Percentiles rank a stretch among this genome's conserved stretches.
Evolutionary conservation across 331 rosid genomes (phyloP).

Genomic region (Arachis monticola): DNA sequence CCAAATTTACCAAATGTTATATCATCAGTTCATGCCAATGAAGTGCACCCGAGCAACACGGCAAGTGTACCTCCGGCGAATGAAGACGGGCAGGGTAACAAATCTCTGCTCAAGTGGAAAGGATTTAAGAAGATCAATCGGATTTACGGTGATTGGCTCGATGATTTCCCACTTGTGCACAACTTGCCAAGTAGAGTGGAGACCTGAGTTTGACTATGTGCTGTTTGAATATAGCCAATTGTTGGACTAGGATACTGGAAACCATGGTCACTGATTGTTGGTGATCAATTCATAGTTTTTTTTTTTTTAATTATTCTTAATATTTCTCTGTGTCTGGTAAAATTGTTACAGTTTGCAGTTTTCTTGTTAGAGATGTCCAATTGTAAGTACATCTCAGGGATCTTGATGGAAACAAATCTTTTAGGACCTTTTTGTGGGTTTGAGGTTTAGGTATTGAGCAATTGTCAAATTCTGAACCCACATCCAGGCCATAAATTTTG

Average conservation of each 20-base stretch:
- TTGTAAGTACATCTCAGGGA: neutral
- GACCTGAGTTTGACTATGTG: constrained; percentile 42
- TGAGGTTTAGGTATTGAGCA: neutral
- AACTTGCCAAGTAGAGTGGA: constrained; percentile 57
- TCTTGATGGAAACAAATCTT: constrained; percentile 25
- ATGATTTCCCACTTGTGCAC: constrained; percentile 63
- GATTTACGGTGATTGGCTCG: constrained; percentile 93
- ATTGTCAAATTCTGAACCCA: constrained; percentile 33
- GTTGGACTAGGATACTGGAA: constrained; percentile 34
- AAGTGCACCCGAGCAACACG: constrained; percentile 45
- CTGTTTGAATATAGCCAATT: constrained; percentile 36
- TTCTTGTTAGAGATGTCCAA: constrained; percentile 32
- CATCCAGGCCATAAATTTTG: constrained; percentile 13
- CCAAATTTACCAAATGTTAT: constrained; percentile 42
- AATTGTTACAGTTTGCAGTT: constrained; percentile 13
- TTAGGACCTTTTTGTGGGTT: constrained; percentile 2
- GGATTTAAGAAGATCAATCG: constrained; percentile 73
- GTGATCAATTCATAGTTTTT: constrained; percentile 46
- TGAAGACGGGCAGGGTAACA: constrained; percentile 60
- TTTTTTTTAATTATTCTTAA: constrained; percentile 23
- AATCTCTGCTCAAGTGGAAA: constrained; percentile 65
- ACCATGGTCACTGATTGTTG: constrained; percentile 44
- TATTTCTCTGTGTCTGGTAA: neutral
- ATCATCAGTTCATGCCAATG: constrained; percentile 45
- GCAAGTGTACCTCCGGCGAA: constrained; percentile 37